Base-by-base conservation (phyloP, 2,329 filamentous ascomycete species). In the Nemania serpens region DNA sequence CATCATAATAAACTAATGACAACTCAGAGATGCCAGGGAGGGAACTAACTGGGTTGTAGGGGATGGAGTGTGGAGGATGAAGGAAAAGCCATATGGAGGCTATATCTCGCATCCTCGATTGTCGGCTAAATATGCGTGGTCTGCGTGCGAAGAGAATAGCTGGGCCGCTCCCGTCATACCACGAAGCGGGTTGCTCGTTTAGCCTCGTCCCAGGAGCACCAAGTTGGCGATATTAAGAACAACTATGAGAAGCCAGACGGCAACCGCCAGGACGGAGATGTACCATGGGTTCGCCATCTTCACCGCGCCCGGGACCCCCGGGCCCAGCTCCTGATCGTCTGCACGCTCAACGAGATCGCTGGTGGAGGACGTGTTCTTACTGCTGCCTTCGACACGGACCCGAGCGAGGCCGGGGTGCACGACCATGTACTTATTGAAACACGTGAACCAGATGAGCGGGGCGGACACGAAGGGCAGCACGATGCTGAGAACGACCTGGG, bases 381-480 rank as follows among this genome's bases (percentile, higher is more conserved):
- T 29, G 20, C 73, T 69, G 4, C 70, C 66, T 13, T 75, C 71
- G 45, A 68, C 57, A 43, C 71, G 68, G 55, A 74, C 75, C 11
- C 75, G 69, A 6, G 77, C 75, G 22, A 74, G 72, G 36, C 81
- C 81, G 1, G 81, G 76, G 58, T 76, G 74, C 5, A 91, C 89
- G 9, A 86, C 91, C 92, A 96, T 96, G 75, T 89, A 95, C 70
- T 86, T 86, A 66, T 87, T 84, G 45, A 88, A 82, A 68, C 89
- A 91, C 0, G 92, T 96, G 70, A 96, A 96, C 76, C 90, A 96
- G 58, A 96, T 89, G 34, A 96, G 78, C 1, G 92, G 92, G 1
- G 91, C 90, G 1, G 85, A 87, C n/a, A 94, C 85, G 71, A 96
- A 93, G 0, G 92, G 92, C 53, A 96, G 74, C 12, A 93, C 90